These are phyloP conservation scores for Theobroma grandiflorum DNA, from an alignment of 441 rosid genomes.

Conservation along the genomic window DNA sequence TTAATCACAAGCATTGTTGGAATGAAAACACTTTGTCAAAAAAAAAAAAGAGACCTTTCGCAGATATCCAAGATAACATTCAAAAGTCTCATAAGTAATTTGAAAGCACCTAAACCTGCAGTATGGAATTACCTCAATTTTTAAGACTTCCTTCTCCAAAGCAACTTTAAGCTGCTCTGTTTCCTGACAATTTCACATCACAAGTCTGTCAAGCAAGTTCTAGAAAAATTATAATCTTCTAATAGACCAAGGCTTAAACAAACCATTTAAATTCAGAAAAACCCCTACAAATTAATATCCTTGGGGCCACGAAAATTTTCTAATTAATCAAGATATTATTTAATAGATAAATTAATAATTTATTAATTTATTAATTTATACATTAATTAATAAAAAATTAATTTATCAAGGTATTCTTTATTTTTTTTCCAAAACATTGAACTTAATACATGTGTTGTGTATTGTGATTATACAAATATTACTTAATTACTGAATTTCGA, in stretches of 20 bases:
- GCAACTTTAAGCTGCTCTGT: slow-evolving; percentile 57
- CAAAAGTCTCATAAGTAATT: background rate
- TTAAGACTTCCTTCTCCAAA: slow-evolving; percentile 67
- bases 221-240: slow-evolving; percentile 2
- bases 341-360: too few species aligned
- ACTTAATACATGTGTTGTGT: too few species aligned
- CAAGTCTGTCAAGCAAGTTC: slow-evolving; percentile 32
- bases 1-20: background rate
- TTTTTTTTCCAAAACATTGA: too few species aligned
- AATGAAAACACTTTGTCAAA: background rate
- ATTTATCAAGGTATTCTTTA: too few species aligned
- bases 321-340: too few species aligned
- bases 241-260: background rate
- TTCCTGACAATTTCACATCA: slow-evolving; percentile 51
- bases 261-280: background rate
- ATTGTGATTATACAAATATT: too few species aligned
- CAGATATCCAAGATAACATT: background rate
- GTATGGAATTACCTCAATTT: slow-evolving; percentile 60
- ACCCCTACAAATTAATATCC: too few species aligned
- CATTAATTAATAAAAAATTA: too few species aligned
- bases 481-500: too few species aligned
- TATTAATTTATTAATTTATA: too few species aligned
- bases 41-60: background rate
- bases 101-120: background rate
- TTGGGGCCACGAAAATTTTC: too few species aligned